phyloP scores from a whole-genome alignment of 78 protist genomes.

The Dictyostelium brefeldianum region DNA sequence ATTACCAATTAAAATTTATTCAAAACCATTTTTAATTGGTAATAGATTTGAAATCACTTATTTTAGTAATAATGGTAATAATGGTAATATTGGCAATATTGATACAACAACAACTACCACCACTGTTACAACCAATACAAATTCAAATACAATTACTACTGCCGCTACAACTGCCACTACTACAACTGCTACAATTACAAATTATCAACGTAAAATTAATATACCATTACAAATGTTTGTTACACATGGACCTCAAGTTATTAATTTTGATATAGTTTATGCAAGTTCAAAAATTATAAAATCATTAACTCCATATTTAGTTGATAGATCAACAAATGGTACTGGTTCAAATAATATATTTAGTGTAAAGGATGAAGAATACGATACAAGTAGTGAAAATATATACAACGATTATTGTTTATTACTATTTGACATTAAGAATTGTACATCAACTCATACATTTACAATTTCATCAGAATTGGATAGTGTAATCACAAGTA shows the following conservation, averaged over 20 bases:
- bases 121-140: not conserved
- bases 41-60: conserved; percentile 37
- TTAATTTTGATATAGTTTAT: conserved; percentile 53
- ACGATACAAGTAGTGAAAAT: not conserved
- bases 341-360: not conserved
- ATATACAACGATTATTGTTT: conserved; percentile 58
- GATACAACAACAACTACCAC: not conserved
- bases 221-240: conserved; percentile 49
- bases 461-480: conserved; percentile 27
- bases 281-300: conserved; percentile 33
- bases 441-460: conserved; percentile 64
- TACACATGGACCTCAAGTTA: conserved; percentile 44
- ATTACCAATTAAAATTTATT: conserved; percentile 25
- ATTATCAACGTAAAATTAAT: conserved; percentile 48
- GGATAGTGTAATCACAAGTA: not conserved
- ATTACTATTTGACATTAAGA: conserved; percentile 57
- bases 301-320: conserved; percentile 34
- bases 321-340: not conserved
- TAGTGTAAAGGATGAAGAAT: not conserved
- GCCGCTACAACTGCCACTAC: not conserved
- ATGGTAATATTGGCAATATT: not conserved
- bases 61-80: not conserved
- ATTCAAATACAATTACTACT: not conserved
- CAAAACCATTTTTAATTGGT: conserved; percentile 43
- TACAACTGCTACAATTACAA: not conserved